Evolutionary conservation across 2,329 filamentous ascomycete genomes (phyloP).

Genomic region (Pseudogymnoascus sp.): DNA sequence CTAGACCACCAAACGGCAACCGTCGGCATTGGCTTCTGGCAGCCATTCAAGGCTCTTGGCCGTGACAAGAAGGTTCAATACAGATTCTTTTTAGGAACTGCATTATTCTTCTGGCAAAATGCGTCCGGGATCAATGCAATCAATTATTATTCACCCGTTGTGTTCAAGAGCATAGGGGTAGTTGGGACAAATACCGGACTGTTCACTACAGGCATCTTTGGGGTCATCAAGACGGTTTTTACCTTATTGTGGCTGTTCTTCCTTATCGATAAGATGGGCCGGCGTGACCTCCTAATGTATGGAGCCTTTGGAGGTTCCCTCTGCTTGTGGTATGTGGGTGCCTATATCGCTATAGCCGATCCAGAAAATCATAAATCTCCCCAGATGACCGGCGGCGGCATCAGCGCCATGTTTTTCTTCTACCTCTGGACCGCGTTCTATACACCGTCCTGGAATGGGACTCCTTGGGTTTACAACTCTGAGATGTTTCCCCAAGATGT

Average conservation of each 20-base stretch:
- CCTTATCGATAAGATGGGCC: slow-evolving; percentile 58
- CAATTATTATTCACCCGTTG: slow-evolving; percentile 66
- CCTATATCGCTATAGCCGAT: slow-evolving; percentile 48
- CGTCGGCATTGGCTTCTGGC: slow-evolving; percentile 68
- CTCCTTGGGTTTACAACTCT: slow-evolving; percentile 67
- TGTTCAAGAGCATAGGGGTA: slow-evolving; percentile 58
- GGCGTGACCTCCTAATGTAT: slow-evolving; percentile 56
- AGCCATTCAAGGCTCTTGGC: slow-evolving; percentile 54
- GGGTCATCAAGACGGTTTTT: slow-evolving; percentile 64
- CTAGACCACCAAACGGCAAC: slow-evolving; percentile 56
- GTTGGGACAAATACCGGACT: slow-evolving; percentile 48
- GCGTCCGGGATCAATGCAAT: slow-evolving; percentile 69
- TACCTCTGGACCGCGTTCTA: slow-evolving; percentile 70
- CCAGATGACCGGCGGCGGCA: slow-evolving; percentile 40
- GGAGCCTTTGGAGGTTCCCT: slow-evolving; percentile 56
- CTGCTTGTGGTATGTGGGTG: slow-evolving; percentile 60
- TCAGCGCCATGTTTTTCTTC: slow-evolving; percentile 63
- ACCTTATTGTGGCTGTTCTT: slow-evolving; percentile 64
- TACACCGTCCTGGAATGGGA: slow-evolving; percentile 65
- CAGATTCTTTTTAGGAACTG: slow-evolving; percentile 65
- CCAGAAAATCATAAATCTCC: slow-evolving; percentile 30
- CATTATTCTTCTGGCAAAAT: slow-evolving; percentile 76
- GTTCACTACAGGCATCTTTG: slow-evolving; percentile 68
- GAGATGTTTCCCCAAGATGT: slow-evolving; percentile 71
- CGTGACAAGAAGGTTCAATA: slow-evolving; percentile 54